Base-by-base conservation (phyloP, 1,284 basidiomycete genomes). In the Malassezia japonica region DNA sequence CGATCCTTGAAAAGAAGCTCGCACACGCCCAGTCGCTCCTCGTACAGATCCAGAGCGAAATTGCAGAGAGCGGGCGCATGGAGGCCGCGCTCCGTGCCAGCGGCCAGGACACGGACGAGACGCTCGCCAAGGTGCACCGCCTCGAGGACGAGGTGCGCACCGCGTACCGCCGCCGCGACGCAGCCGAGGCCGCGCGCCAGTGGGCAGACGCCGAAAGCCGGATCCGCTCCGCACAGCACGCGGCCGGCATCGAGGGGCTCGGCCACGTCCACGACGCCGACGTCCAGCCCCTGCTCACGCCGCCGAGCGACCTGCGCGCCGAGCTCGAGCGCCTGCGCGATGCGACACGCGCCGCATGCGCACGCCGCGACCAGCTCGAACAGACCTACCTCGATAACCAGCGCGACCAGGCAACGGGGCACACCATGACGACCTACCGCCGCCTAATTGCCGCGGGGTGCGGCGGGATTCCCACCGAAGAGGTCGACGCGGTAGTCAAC, bases 1-100 rank as follows among this genome's bases (percentile, higher is more conserved):
- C 82, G 54, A 85, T 88, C 50, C 91, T 92, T 72, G 91, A 96
- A 69, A 82, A 88, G 48, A 90, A 95, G 69, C 82, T 87, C 60
- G 81, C 81, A 3, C 92, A 98, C 70, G 92, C 92, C 1, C 86
- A 88, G 61, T 84, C 85, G 2, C 77, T 95, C 48, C 79, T 95
- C 24, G 79, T 79, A 42, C 88, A 86, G 66, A 92, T 96, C 53
- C 86, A 95, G 70, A 79, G 83, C 37, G 92, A 98, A 75, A 89
- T 96, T 55, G 78, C 85, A 31, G 91, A 96, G 65, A 85, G 86
- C 60, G 84, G 86, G 59, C 80, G 85, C 46, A 78, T 82, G 0
- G 83, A 89, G 31, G 77, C 79, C 20, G 81, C 83, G 35, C 78
- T 96, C 16, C 46, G 60, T 36, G 56, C 59, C 35, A 82, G 81